A percentile compares a stretch with the other conserved stretches of the same genome.
phyloP scores from a whole-genome alignment of 169 alveolate species.

The Eimeria maxima region DNA sequence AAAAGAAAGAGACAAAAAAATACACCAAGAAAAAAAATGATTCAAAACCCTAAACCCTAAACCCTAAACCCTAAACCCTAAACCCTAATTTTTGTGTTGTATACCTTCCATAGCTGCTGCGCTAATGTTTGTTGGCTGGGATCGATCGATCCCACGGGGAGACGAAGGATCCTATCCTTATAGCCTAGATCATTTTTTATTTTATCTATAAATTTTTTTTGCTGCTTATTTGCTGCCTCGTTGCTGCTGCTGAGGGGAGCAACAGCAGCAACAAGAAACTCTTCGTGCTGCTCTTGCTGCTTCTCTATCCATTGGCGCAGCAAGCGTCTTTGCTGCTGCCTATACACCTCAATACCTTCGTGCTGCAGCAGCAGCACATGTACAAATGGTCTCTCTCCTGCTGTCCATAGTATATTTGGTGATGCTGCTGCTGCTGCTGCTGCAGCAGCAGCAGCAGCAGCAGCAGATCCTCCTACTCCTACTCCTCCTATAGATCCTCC shows the following conservation, averaged over 20 bases:
- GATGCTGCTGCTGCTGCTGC: neutral
- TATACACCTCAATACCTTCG: conserved; percentile 72
- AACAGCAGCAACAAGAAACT: conserved; percentile 61
- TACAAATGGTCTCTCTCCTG: conserved; percentile 50
- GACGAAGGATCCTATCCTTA: conserved; percentile 68
- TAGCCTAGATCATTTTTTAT: conserved; percentile 23
- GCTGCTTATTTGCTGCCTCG: conserved; percentile 32
- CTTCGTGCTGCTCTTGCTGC: conserved; percentile 77
- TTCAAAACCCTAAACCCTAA: no score
- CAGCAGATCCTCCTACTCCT: no score
- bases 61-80: no score
- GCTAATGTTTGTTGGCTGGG: neutral
- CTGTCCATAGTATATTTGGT: conserved; percentile 26
- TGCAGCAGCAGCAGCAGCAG: conserved; percentile 27
- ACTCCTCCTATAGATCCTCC: no score
- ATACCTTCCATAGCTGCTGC: conserved; percentile 71
- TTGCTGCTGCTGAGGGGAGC: conserved; percentile 49
- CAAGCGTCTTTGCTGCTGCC: conserved; percentile 72
- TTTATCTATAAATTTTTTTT: conserved; percentile 54
- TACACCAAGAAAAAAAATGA: no score
- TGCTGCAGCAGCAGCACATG: conserved; percentile 74
- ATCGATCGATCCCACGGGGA: conserved; percentile 54
- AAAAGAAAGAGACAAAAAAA: neutral
- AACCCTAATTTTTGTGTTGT: no score
- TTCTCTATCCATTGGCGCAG: conserved; percentile 71